These are phyloP conservation scores for Jackrogersella multiformis DNA, from an alignment of 495 filamentous ascomycete species.

Conservation along the genomic window DNA sequence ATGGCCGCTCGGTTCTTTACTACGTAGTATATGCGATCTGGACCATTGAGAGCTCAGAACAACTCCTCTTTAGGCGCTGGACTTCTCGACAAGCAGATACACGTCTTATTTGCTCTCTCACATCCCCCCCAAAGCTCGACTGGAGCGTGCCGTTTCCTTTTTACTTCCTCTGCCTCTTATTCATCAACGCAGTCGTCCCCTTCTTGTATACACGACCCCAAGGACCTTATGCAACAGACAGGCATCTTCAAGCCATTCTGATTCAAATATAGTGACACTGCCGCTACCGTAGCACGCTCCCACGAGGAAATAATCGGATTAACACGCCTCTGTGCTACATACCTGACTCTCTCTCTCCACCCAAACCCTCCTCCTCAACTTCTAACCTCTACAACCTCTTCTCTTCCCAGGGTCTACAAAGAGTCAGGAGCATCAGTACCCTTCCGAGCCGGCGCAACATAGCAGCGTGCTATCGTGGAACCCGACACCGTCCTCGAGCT, in stretches of 20 bases:
- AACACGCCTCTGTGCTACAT: conserved; percentile 38
- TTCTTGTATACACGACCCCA: conserved; percentile 42
- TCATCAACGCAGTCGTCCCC: conserved; percentile 47
- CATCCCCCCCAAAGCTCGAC: conserved; percentile 52
- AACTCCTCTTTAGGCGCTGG: conserved; percentile 50
- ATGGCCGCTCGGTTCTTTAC: conserved; percentile 49
- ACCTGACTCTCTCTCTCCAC: conserved; percentile 32
- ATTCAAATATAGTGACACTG: conserved; percentile 47
- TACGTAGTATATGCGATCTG: conserved; percentile 49
- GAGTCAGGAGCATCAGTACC: conserved; percentile 36
- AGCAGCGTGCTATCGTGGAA: conserved; percentile 44
- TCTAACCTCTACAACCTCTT: conserved; percentile 38
- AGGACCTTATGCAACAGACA: conserved; percentile 43
- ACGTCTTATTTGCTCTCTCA: conserved; percentile 48
- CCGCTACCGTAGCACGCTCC: conserved; percentile 43
- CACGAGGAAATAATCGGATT: conserved; percentile 47
- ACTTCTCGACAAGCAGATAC: conserved; percentile 46
- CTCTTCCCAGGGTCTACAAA: conserved; percentile 18
- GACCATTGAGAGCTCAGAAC: conserved; percentile 52
- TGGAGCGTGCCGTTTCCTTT: conserved; percentile 41
- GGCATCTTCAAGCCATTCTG: conserved; percentile 41
- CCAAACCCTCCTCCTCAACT: conserved; percentile 36
- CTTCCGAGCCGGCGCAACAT: conserved; percentile 41
- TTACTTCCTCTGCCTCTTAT: conserved; percentile 46
- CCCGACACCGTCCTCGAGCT: conserved; percentile 38